phyloP scores from a whole-genome alignment of 306 rosid species.

The Acacia acuminata region DNA sequence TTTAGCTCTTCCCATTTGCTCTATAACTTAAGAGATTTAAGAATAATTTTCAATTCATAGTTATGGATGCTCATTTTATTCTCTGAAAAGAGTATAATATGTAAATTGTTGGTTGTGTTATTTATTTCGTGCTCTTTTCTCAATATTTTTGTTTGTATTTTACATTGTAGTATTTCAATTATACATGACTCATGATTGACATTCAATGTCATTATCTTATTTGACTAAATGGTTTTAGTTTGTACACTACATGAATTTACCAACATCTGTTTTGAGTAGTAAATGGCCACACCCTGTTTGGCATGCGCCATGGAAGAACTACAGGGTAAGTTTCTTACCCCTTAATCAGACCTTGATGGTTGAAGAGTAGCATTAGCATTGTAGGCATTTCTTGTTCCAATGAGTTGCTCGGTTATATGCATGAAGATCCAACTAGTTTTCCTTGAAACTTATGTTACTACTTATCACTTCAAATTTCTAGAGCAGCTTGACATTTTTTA shows the following conservation, averaged over 20 bases:
- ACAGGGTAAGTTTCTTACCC: constrained; percentile 60
- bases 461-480: background rate
- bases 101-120: constrained; percentile 11
- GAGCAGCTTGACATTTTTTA: background rate
- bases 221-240: constrained; percentile 32
- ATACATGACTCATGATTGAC: constrained; percentile 6
- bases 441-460: background rate
- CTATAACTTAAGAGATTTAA: constrained; percentile 9
- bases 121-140: background rate
- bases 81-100: background rate
- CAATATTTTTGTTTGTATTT: constrained; percentile 2
- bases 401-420: background rate
- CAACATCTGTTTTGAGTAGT: constrained; percentile 93
- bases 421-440: background rate
- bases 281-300: constrained; percentile 98
- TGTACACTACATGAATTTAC: constrained; percentile 56
- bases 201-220: constrained; percentile 1
- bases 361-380: constrained; percentile 8
- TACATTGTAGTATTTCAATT: background rate
- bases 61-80: constrained; percentile 1
- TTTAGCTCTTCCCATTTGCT: constrained; percentile 26
- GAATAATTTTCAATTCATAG: constrained; percentile 1
- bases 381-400: background rate
- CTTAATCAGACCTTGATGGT: constrained; percentile 13
- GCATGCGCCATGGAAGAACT: constrained; percentile 98